Evolutionary conservation across 805 yeast genomes (phyloP), one percentile per base, ranked within the genome.

Genomic region (Hanseniaspora jakobsenii): DNA sequence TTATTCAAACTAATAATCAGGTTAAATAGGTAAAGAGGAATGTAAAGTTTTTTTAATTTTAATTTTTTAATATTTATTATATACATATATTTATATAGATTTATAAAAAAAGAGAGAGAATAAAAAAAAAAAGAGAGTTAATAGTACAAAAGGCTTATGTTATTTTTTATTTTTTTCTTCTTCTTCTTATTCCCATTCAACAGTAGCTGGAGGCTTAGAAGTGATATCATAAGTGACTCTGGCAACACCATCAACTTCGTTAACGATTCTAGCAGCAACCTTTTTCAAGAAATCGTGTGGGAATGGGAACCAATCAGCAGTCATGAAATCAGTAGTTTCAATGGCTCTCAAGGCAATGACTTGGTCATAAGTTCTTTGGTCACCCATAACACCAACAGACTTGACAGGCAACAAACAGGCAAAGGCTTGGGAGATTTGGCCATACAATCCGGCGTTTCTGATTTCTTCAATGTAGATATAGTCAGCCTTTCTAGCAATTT

Each of bases 351-450:
- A 75, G 38, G 98, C 98, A 70, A 91, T 91, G 51, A 91, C 99
- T 70, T 91, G 99, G 65, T 91, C 98, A 63, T 91, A 91, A 49
- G 96, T 85, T 71, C 99, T 81, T 72, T 91, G 94, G 67, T 91
- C 99, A 61, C 99, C 99, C 95, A 85, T 84, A 53, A 91, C 99
- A 70, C 99, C 99, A 47, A 91, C 99, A 44, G 96, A 83, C 69
- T 86, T 87, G 54, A 91, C 98, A 14, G 99, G 99, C 59, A 91
- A 72, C 56, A 91, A 72, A 53, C 93, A 86, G 48, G 99, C 99
- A 61, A 91, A 91, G 16, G 98, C 98, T 70, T 91, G 99, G 36
- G 96, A 81, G 55, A 91, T 91, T 59, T 89, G 69, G 60, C 81
- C 73, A 71, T 91, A 91, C 56, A 91, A 69, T 48, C 98, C 98